Percentiles rank a stretch among this genome's conserved stretches.
These are phyloP conservation scores for Neopestalotiopsis sp. DNA, from an alignment of 2,329 filamentous ascomycete genomes.

Conservation along the genomic window DNA sequence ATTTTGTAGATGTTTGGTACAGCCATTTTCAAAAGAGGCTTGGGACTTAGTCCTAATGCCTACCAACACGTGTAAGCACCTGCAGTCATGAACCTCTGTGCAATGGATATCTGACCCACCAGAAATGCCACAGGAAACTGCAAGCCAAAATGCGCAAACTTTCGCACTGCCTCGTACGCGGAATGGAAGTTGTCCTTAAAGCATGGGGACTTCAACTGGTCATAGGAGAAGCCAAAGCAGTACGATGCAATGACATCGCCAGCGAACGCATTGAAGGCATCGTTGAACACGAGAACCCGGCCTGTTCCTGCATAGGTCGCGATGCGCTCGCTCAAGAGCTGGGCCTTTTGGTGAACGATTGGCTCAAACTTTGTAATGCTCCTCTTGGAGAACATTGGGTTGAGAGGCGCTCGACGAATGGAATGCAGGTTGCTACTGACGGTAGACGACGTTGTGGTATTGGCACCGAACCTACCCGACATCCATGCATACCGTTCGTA, in stretches of 20 bases:
- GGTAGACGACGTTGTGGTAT: not conserved
- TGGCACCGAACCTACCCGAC: not conserved
- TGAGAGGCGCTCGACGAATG: conserved; percentile 5
- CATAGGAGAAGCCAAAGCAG: not conserved
- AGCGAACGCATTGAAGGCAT: conserved; percentile 3
- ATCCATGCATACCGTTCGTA: conserved; percentile 20
- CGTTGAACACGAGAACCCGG: not conserved
- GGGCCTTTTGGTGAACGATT: not conserved
- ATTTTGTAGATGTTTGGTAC: not conserved
- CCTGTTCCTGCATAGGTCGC: not conserved
- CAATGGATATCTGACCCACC: not conserved
- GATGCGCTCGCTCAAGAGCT: not conserved
- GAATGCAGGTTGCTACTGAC: conserved; percentile 19
- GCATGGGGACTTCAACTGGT: not conserved
- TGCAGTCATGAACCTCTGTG: conserved; percentile 10
- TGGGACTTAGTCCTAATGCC: not conserved
- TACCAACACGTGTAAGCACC: not conserved
- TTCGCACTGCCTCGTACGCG: not conserved
- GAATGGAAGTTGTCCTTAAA: conserved; percentile 4
- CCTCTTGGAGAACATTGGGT: conserved; percentile 3
- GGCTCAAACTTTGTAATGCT: not conserved
- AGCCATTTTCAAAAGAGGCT: not conserved
- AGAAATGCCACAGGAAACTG: not conserved
- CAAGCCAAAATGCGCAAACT: not conserved
- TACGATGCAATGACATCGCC: conserved; percentile 3